Conservation (phyloP, 306 rosid genomes). For the Glycine soja region DNA sequence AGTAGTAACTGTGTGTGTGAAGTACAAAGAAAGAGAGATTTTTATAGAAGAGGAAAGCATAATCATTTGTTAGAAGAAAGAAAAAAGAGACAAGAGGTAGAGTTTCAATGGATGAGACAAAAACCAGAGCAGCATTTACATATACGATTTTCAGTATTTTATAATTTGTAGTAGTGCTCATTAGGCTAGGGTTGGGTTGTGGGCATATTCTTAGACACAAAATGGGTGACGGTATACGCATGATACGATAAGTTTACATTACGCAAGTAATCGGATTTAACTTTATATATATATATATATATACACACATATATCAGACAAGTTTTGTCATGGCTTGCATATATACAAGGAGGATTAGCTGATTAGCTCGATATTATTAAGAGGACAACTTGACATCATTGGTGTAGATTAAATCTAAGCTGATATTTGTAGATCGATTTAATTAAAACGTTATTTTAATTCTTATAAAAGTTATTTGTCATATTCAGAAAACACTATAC, state of each 20-base stretch:
- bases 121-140: background rate
- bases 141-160: constrained; percentile 8
- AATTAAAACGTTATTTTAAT: background rate
- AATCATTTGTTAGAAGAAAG: constrained; percentile 31
- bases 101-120: constrained; percentile 38
- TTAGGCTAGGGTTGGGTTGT: background rate
- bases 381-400: background rate
- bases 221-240: background rate
- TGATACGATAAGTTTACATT: background rate
- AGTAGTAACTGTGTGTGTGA: background rate
- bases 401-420: background rate
- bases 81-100: constrained; percentile 3
- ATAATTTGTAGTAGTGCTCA: background rate
- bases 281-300: background rate
- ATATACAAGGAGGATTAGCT: background rate
- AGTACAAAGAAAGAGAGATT: background rate
- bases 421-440: background rate
- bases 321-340: constrained; percentile 20
- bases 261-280: background rate
- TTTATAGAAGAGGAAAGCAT: constrained; percentile 36
- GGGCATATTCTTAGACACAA: background rate
- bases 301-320: background rate
- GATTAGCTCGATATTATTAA: constrained; percentile 9
- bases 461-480: background rate
- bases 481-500: background rate